Evolutionary conservation across 257 asterid genomes (phyloP).

Genomic region (Osmanthus fragrans): DNA sequence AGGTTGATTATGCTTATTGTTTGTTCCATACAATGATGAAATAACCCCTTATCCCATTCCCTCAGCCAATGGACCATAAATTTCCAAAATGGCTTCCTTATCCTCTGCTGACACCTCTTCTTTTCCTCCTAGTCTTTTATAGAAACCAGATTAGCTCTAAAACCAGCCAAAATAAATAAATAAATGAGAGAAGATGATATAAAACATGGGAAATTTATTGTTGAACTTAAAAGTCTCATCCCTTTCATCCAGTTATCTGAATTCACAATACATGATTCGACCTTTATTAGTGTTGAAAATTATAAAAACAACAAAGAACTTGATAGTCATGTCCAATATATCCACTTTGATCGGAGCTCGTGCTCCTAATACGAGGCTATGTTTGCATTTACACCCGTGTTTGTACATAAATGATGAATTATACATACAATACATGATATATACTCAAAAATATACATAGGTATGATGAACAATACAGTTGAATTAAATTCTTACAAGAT

Average conservation of each 20-base stretch:
- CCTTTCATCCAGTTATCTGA: not conserved
- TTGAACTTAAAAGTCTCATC: not conserved
- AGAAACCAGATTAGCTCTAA: too few species aligned
- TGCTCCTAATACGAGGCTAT: slow-evolving; percentile 25
- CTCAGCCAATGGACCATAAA: too few species aligned
- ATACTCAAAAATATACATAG: slow-evolving; percentile 12
- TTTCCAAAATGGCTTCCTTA: too few species aligned
- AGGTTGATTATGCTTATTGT: too few species aligned
- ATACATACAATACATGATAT: slow-evolving; percentile 27
- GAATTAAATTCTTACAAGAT: slow-evolving; percentile 23
- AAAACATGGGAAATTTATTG: too few species aligned
- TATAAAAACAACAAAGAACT: not conserved
- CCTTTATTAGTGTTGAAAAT: not conserved
- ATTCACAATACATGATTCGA: not conserved
- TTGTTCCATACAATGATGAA: too few species aligned
- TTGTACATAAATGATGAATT: slow-evolving; percentile 26
- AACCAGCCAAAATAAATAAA: too few species aligned
- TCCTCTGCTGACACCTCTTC: too few species aligned
- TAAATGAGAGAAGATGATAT: too few species aligned
- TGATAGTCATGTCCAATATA: not conserved
- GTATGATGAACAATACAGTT: not conserved
- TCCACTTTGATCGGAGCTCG: slow-evolving; percentile 2
- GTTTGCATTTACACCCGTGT: slow-evolving; percentile 19
- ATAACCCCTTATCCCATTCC: too few species aligned
- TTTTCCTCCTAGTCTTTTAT: too few species aligned